These are phyloP conservation scores for Trametes meyenii DNA, from an alignment of 768 basidiomycete genomes.

Conservation along the genomic window DNA sequence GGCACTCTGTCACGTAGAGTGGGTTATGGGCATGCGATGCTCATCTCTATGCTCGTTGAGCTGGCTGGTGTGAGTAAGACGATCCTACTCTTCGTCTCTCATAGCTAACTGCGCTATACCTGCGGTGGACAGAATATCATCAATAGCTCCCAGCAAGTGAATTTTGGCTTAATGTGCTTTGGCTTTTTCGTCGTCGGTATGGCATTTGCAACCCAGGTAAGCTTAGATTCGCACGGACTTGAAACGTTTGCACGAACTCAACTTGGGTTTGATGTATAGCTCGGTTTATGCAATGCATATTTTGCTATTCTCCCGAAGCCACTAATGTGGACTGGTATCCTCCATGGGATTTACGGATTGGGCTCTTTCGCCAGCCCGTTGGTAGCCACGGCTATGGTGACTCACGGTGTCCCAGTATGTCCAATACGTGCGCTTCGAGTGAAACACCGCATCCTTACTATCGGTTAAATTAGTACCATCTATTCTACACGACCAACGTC, in stretches of 20 bases:
- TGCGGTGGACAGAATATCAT: conserved; percentile 27
- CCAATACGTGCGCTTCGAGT: neutral
- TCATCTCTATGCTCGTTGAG: conserved; percentile 25
- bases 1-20: conserved; percentile 26
- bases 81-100: neutral
- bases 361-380: conserved; percentile 30
- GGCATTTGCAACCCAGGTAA: conserved; percentile 32
- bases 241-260: neutral
- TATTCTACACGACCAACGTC: conserved; percentile 33
- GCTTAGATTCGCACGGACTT: neutral
- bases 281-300: conserved; percentile 31
- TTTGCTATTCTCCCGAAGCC: conserved; percentile 32
- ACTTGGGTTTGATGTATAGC: conserved; percentile 1
- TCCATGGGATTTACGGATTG: conserved; percentile 33
- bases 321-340: conserved; percentile 30
- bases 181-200: conserved; percentile 33
- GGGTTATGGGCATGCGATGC: conserved; percentile 30
- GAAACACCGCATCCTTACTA: neutral
- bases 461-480: conserved; percentile 22
- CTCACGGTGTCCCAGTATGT: conserved; percentile 28
- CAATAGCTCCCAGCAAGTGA: conserved; percentile 31
- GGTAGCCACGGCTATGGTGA: conserved; percentile 30
- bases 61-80: conserved; percentile 26
- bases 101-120: neutral
- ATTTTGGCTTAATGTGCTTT: conserved; percentile 31